phyloP scores from a whole-genome alignment of 192 early-diverging fungal genomes.

The Phlyctochytrium planicorne region DNA sequence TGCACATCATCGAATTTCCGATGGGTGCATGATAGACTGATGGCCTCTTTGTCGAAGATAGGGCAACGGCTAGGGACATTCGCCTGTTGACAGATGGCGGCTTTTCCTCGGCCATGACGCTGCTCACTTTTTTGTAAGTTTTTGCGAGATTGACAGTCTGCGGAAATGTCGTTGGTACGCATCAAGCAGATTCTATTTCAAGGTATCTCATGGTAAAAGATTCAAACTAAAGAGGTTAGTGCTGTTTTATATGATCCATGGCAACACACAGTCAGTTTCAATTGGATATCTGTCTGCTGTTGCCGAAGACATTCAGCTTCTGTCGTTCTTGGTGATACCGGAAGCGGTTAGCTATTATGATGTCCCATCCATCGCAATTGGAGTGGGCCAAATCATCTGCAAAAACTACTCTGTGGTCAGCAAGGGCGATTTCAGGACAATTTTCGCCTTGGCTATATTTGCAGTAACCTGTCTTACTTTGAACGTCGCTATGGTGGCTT shows the following conservation, averaged over 20 bases:
- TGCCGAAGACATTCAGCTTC: conserved; percentile 14
- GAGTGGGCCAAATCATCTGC: not conserved
- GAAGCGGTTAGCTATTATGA: not conserved
- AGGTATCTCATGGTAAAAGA: too few species aligned
- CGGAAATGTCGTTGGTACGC: too few species aligned
- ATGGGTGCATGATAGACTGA: too few species aligned
- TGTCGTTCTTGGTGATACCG: conserved; percentile 5
- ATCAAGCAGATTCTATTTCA: too few species aligned
- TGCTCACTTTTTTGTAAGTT: not conserved
- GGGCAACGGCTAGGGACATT: not conserved
- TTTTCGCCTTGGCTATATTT: conserved; percentile 6
- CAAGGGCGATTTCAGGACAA: not conserved
- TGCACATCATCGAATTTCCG: too few species aligned
- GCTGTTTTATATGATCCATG: not conserved
- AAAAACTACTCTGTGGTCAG: conserved; percentile 9
- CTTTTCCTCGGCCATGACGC: not conserved
- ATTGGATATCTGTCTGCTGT: conserved; percentile 9
- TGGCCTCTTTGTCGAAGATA: not conserved
- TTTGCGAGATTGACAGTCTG: not conserved
- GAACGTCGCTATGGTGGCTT: conserved; percentile 9
- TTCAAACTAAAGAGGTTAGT: too few species aligned
- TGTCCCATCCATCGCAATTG: not conserved
- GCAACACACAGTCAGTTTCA: not conserved
- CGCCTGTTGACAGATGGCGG: not conserved
- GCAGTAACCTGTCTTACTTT: conserved; percentile 8